Evolutionary conservation across 495 filamentous ascomycete genomes (phyloP).

Genomic region (Tuber magnatum): DNA sequence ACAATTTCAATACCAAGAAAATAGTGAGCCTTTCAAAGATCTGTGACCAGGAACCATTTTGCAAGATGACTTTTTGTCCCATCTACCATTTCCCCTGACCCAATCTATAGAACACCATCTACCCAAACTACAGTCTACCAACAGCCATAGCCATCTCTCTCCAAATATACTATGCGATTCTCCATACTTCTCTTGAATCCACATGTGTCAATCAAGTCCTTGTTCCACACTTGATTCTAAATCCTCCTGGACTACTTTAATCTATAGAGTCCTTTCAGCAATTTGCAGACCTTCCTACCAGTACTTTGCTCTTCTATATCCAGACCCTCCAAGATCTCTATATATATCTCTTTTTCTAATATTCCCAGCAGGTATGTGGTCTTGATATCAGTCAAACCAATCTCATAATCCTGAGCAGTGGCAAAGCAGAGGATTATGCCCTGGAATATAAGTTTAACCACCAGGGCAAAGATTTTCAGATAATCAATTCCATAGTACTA

Average conservation of each 20-base stretch:
- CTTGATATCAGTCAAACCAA: not conserved
- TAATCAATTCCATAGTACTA: not conserved
- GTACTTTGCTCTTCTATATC: not conserved
- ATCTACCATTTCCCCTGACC: no score
- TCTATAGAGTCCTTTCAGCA: not conserved
- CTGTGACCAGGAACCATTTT: no score
- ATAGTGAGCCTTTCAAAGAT: no score
- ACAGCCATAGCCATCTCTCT: no score
- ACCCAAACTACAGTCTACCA: no score
- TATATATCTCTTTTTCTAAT: not conserved
- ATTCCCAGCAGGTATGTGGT: not conserved
- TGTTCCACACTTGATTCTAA: not conserved
- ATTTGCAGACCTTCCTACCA: not conserved
- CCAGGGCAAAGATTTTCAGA: not conserved
- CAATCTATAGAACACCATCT: no score
- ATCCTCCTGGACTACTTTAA: not conserved
- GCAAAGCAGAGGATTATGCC: not conserved
- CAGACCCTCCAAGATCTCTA: not conserved
- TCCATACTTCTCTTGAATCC: no score
- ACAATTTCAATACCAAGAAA: no score
- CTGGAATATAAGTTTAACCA: not conserved
- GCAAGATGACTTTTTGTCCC: no score
- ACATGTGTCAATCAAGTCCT: not conserved
- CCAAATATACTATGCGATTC: no score
- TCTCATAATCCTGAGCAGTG: not conserved